Evolutionary conservation across 2,329 filamentous ascomycete species (phyloP).

Genomic region (Fonsecaea nubica): DNA sequence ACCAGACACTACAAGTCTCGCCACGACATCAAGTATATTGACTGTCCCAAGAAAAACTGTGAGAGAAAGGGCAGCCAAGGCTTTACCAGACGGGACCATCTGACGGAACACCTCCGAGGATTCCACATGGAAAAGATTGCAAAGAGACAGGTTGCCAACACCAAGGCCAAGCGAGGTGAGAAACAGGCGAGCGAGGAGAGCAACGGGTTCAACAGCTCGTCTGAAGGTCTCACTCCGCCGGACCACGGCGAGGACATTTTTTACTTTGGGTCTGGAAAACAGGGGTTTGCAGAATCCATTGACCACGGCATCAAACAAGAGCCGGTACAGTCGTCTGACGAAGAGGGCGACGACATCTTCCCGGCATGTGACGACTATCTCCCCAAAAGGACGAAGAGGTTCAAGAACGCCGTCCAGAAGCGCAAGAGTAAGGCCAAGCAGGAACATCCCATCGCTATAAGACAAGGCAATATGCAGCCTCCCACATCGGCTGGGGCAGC

Average conservation of each 20-base stretch:
- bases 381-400: background rate
- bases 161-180: constrained; percentile 9
- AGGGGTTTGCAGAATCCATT: background rate
- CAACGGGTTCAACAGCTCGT: background rate
- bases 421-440: background rate
- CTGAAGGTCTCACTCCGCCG: constrained; percentile 5
- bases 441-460: background rate
- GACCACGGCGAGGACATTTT: background rate
- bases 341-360: constrained; percentile 9
- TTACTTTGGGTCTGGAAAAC: background rate
- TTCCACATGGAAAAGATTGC: constrained; percentile 59
- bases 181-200: constrained; percentile 1
- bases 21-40: constrained; percentile 49
- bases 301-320: constrained; percentile 14
- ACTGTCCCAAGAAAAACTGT: constrained; percentile 55
- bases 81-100: constrained; percentile 64
- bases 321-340: background rate
- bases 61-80: constrained; percentile 56
- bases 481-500: background rate
- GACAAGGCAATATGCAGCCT: constrained; percentile 1
- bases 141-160: constrained; percentile 23
- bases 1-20: constrained; percentile 57
- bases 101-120: constrained; percentile 63
- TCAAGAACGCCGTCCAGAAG: background rate
- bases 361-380: background rate